Evolutionary conservation across 192 early-diverging fungal species (phyloP).

Genomic region (Oehlia diaphana): DNA sequence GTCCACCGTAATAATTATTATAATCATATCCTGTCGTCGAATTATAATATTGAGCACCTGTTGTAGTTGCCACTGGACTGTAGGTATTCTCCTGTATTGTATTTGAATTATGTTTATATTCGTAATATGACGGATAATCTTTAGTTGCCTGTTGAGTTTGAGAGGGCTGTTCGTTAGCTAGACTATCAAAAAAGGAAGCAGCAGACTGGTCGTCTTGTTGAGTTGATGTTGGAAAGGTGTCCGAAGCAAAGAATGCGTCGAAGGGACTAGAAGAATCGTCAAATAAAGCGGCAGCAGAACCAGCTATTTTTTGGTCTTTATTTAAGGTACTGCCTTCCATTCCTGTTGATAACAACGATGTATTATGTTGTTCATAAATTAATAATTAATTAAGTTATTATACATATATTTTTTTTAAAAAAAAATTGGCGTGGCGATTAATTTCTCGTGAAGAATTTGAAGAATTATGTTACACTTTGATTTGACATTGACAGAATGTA

Average conservation of each 20-base stretch:
- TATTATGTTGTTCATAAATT: no score
- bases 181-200: neutral
- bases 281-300: constrained; percentile 7
- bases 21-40: neutral
- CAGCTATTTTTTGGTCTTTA: neutral
- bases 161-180: neutral
- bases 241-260: neutral
- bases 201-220: neutral
- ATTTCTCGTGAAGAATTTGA: no score
- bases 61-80: no score
- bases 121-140: neutral
- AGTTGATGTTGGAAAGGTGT: no score
- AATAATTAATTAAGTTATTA: no score
- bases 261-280: constrained; percentile 5
- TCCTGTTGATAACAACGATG: no score
- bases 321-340: neutral
- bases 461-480: no score
- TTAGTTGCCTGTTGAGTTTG: neutral
- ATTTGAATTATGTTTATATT: neutral
- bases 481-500: no score
- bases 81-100: no score
- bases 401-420: no score
- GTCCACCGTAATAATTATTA: neutral
- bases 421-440: no score
- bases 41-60: neutral